Percentiles rank a stretch among this genome's conserved stretches.
Conservation (phyloP, 371 early-diverging fungal species). For the Mucor irregularis region DNA sequence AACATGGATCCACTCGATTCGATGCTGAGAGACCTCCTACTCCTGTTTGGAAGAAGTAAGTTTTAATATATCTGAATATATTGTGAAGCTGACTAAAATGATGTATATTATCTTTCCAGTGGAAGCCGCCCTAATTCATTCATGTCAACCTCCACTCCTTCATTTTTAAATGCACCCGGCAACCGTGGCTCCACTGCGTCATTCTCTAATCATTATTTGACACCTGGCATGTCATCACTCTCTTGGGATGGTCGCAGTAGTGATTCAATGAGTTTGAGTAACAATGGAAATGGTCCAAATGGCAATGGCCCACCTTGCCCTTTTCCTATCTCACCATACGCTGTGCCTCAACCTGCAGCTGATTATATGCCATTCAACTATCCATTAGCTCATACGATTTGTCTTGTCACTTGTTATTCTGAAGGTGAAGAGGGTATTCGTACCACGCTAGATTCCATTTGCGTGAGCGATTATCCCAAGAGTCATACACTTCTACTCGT, state of each 20-base stretch:
- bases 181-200: constrained; percentile 15
- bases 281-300: neutral
- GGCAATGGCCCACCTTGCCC: constrained; percentile 25
- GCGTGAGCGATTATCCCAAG: constrained; percentile 88
- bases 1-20: constrained; percentile 40
- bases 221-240: constrained; percentile 10
- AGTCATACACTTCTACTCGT: constrained; percentile 91
- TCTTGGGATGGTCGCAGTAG: constrained; percentile 24
- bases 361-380: constrained; percentile 71
- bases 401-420: constrained; percentile 88
- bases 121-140: constrained; percentile 12
- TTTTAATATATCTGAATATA: neutral
- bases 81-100: neutral
- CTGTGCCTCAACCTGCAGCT: constrained; percentile 48
- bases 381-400: constrained; percentile 72
- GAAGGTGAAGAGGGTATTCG: constrained; percentile 91
- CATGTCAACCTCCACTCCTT: constrained; percentile 6
- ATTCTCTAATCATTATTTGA: constrained; percentile 1
- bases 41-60: constrained; percentile 43
- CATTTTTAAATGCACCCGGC: neutral
- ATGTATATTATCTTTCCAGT: neutral
- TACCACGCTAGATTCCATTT: constrained; percentile 94
- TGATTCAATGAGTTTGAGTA: constrained; percentile 7
- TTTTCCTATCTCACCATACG: constrained; percentile 40
- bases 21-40: constrained; percentile 32